These are phyloP conservation scores for Eimeria necatrix DNA, from an alignment of 169 alveolate species.

Conservation along the genomic window DNA sequence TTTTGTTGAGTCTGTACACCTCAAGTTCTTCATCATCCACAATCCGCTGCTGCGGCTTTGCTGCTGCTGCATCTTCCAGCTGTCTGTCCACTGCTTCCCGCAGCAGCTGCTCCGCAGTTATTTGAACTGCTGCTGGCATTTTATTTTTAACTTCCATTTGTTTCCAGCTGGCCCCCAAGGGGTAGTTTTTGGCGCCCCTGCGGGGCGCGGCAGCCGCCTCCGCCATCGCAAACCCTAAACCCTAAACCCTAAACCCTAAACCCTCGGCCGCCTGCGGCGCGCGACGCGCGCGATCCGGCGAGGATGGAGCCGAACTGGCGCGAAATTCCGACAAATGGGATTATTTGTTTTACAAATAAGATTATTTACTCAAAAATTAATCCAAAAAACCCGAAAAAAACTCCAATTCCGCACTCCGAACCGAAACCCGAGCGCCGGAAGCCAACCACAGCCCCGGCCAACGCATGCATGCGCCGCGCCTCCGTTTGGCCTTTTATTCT, in stretches of 20 bases:
- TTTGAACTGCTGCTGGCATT: conserved; percentile 98
- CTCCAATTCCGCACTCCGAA: too few relatives aligned
- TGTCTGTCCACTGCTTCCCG: conserved; percentile 98
- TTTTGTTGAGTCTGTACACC: conserved; percentile 94
- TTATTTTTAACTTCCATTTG: conserved; percentile 95
- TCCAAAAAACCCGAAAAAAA: too few relatives aligned
- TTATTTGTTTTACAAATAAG: background rate
- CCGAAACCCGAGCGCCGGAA: too few relatives aligned
- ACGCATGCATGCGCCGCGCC: too few relatives aligned
- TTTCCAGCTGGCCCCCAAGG: background rate
- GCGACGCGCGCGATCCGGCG: too few relatives aligned
- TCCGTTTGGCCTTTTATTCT: too few relatives aligned
- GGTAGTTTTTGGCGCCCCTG: conserved; percentile 43
- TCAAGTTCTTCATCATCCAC: conserved; percentile 97
- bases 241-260: background rate
- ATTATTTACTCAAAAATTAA: too few relatives aligned
- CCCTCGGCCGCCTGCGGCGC: too few relatives aligned
- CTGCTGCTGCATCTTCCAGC: conserved; percentile 91
- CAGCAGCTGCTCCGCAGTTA: conserved; percentile 99
- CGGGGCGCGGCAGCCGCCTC: background rate
- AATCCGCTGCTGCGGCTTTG: conserved; percentile 87
- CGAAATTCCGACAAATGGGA: background rate
- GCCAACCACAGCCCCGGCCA: too few relatives aligned
- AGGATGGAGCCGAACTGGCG: too few relatives aligned
- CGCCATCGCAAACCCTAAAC: background rate